These are phyloP conservation scores for Clonostachys rosea DNA, from an alignment of 2,329 filamentous ascomycete species.

Conservation along the genomic window DNA sequence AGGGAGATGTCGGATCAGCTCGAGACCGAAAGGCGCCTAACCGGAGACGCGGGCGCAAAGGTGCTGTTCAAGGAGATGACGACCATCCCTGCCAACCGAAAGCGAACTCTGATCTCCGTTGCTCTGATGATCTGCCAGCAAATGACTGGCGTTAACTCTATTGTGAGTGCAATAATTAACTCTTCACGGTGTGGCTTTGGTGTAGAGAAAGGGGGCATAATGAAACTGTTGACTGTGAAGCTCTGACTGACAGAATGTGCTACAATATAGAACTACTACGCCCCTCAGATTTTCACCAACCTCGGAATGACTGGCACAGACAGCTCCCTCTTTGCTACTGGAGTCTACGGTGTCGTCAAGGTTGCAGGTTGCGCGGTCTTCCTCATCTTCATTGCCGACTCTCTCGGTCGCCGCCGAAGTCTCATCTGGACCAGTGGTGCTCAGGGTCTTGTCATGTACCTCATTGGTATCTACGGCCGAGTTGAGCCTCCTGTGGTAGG, in stretches of 20 bases:
- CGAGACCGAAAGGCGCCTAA: conserved; percentile 55
- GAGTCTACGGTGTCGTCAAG: conserved; percentile 70
- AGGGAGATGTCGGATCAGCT: conserved; percentile 57
- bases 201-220: background rate
- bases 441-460: conserved; percentile 60
- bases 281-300: conserved; percentile 63
- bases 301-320: conserved; percentile 54
- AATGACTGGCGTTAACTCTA: conserved; percentile 57
- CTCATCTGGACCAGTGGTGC: conserved; percentile 62
- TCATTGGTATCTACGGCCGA: conserved; percentile 67
- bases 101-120: conserved; percentile 60
- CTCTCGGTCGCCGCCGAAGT: conserved; percentile 57
- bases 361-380: conserved; percentile 59
- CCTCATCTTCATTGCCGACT: conserved; percentile 64
- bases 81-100: conserved; percentile 54
- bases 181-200: background rate
- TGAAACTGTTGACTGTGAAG: background rate
- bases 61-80: conserved; percentile 62
- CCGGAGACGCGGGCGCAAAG: conserved; percentile 45
- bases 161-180: conserved; percentile 22
- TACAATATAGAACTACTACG: conserved; percentile 52
- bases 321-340: conserved; percentile 65
- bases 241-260: too few species aligned
- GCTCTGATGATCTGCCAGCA: conserved; percentile 63
- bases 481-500: conserved; percentile 52